Conservation (phyloP, 768 basidiomycete genomes). For the Mycena olivaceomarginata region DNA sequence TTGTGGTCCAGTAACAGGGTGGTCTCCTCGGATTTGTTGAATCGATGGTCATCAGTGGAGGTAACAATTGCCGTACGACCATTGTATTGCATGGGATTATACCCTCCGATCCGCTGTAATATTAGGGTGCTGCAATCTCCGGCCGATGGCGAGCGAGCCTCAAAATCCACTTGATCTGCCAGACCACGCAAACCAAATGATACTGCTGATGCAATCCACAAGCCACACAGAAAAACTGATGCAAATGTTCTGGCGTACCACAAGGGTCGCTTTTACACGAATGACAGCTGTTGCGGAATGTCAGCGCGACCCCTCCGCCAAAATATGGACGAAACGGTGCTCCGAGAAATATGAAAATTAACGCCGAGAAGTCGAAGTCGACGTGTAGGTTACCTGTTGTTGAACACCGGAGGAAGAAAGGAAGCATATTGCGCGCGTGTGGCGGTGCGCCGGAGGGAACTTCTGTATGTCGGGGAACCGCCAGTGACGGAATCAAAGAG, state of each 20-base stretch:
- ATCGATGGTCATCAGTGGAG: conserved; percentile 16
- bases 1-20: background rate
- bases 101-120: conserved; percentile 9
- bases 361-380: conserved; percentile 39
- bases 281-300: conserved; percentile 13
- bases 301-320: background rate
- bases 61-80: conserved; percentile 22
- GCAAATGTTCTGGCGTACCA: background rate
- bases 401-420: conserved; percentile 37
- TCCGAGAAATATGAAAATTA: conserved; percentile 20
- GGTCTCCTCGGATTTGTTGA: conserved; percentile 11
- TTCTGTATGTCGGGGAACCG: conserved; percentile 31
- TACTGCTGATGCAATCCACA: conserved; percentile 30
- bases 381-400: conserved; percentile 30
- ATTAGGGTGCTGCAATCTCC: background rate
- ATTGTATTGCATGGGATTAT: background rate
- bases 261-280: conserved; percentile 8
- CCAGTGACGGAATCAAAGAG: conserved; percentile 27
- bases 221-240: conserved; percentile 18
- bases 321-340: background rate
- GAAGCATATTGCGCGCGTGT: conserved; percentile 29
- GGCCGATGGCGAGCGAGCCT: background rate
- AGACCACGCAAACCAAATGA: conserved; percentile 21
- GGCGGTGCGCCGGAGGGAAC: conserved; percentile 29
- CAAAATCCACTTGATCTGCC: conserved; percentile 12